A percentile compares a stretch with the other conserved stretches of the same genome.
Conservation (phyloP, 2,329 filamentous ascomycete species). For the Ophiosphaerella narmari region DNA sequence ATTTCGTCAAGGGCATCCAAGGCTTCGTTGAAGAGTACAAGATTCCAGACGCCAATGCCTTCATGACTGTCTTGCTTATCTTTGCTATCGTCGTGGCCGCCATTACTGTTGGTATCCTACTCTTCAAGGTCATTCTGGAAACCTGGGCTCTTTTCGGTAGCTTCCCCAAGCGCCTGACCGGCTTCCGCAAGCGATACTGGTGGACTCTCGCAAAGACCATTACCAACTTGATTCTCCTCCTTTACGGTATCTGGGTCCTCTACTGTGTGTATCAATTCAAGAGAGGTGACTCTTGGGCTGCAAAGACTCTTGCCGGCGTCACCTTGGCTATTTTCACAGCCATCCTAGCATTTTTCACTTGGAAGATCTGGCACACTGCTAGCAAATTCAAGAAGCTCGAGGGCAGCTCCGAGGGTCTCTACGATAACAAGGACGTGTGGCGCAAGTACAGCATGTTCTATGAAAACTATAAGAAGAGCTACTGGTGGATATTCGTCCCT, state of each 20-base stretch:
- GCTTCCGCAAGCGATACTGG: constrained; percentile 97
- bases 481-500: constrained; percentile 97
- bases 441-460: constrained; percentile 97
- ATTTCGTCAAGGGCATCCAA: constrained; percentile 74
- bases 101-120: constrained; percentile 82
- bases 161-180: constrained; percentile 77
- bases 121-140: constrained; percentile 91
- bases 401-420: constrained; percentile 74
- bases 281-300: constrained; percentile 90
- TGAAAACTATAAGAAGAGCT: constrained; percentile 89
- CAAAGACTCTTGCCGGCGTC: constrained; percentile 79
- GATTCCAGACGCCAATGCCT: constrained; percentile 87
- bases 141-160: constrained; percentile 86
- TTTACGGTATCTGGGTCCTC: constrained; percentile 93
- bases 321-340: constrained; percentile 81
- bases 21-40: constrained; percentile 81
- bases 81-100: constrained; percentile 84
- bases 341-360: constrained; percentile 80
- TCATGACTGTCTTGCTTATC: constrained; percentile 91
- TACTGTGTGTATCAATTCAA: constrained; percentile 98
- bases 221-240: constrained; percentile 83
- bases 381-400: constrained; percentile 73
- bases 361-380: constrained; percentile 79
- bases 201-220: constrained; percentile 86
- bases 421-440: constrained; percentile 89